Percentiles rank a stretch among this genome's conserved stretches.
Conservation (phyloP, 768 basidiomycete species). For the Trametes elegans region DNA sequence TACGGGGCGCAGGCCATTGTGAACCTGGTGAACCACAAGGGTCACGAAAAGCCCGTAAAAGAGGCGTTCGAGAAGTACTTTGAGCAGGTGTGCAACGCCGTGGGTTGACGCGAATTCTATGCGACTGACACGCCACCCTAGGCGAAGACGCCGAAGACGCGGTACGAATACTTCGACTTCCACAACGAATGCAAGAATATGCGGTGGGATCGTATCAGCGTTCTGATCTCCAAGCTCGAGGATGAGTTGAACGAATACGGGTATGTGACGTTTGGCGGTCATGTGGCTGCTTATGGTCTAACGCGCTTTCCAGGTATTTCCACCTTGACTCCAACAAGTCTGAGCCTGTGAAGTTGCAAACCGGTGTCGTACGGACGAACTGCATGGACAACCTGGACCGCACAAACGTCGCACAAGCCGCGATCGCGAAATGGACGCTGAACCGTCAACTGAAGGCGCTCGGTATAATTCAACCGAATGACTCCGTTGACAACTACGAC, state of each 20-base stretch:
- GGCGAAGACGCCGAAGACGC: conserved; percentile 64
- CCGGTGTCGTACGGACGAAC: conserved; percentile 85
- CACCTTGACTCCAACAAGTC: conserved; percentile 51
- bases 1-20: conserved; percentile 84
- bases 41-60: conserved; percentile 90
- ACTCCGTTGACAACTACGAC: conserved; percentile 79
- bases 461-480: conserved; percentile 69
- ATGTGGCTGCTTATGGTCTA: not conserved
- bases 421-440: conserved; percentile 84
- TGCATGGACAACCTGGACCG: conserved; percentile 98
- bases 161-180: conserved; percentile 97
- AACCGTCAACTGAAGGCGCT: conserved; percentile 71
- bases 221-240: conserved; percentile 75
- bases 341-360: conserved; percentile 58
- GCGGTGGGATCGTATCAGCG: conserved; percentile 89
- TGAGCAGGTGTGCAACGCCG: conserved; percentile 42
- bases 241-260: conserved; percentile 68
- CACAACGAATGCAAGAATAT: conserved; percentile 92
- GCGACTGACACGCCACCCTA: conserved; percentile 25
- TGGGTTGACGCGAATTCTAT: not conserved
- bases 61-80: conserved; percentile 88
- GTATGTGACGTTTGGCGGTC: conserved; percentile 42
- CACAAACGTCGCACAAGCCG: conserved; percentile 94
- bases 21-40: conserved; percentile 92
- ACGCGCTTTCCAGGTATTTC: conserved; percentile 65